Conservation (phyloP, 2,329 filamentous ascomycete species). For the Xylariaceae sp. region DNA sequence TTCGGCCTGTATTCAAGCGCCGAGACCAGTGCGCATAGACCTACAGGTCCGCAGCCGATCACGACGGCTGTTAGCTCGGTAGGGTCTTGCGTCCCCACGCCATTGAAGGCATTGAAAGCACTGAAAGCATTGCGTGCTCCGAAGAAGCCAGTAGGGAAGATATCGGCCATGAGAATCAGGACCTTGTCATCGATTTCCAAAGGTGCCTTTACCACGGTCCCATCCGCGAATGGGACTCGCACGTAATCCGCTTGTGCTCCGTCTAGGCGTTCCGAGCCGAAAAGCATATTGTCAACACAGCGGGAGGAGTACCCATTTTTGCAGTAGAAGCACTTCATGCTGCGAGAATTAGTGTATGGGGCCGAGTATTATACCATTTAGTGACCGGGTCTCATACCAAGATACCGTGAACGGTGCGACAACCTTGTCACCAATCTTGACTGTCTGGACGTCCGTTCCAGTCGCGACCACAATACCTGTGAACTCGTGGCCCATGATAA, state of each 20-base stretch:
- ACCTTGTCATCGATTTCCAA: slow-evolving; percentile 65
- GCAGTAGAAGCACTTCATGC: slow-evolving; percentile 79
- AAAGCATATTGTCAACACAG: slow-evolving; percentile 64
- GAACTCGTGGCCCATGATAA: slow-evolving; percentile 79
- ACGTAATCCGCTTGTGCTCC: slow-evolving; percentile 80
- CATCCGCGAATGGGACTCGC: slow-evolving; percentile 73
- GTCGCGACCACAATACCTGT: slow-evolving; percentile 66
- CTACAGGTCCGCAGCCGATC: slow-evolving; percentile 80
- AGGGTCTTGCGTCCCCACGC: slow-evolving; percentile 53
- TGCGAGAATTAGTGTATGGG: slow-evolving; percentile 26
- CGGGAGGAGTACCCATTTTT: slow-evolving; percentile 68
- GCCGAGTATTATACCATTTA: neutral
- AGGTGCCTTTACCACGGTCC: slow-evolving; percentile 68
- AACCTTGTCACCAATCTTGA: slow-evolving; percentile 70
- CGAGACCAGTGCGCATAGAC: slow-evolving; percentile 75
- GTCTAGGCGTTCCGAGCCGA: slow-evolving; percentile 64
- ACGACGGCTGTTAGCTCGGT: slow-evolving; percentile 67
- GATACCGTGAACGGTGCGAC: slow-evolving; percentile 80
- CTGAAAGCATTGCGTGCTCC: slow-evolving; percentile 57
- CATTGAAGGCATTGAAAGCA: slow-evolving; percentile 51
- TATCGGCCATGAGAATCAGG: slow-evolving; percentile 85
- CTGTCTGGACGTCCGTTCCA: slow-evolving; percentile 60
- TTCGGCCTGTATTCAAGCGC: slow-evolving; percentile 70
- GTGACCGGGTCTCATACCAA: slow-evolving; percentile 47
- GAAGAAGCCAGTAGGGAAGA: slow-evolving; percentile 84